Conservation (phyloP, 2,329 filamentous ascomycete species). For the Macrophomina phaseolina region DNA sequence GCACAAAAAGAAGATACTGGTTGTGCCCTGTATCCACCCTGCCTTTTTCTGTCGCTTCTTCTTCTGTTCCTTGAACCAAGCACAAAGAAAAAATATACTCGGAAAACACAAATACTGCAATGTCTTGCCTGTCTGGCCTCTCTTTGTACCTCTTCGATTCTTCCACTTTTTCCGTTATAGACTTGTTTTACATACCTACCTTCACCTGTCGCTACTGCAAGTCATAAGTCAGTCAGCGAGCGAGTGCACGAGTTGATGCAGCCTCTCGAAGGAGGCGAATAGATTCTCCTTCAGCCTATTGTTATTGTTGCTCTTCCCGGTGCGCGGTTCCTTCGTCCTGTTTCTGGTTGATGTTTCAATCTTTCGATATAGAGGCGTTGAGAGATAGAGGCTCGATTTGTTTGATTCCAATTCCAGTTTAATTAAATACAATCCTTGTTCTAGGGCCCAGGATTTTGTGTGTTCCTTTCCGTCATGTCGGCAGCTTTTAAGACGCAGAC, state of each 20-base stretch:
- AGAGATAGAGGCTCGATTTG: too few relatives aligned
- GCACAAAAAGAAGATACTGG: too few relatives aligned
- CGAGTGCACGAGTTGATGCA: background rate
- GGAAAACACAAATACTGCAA: background rate
- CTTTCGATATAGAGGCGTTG: too few relatives aligned
- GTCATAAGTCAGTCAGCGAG: too few relatives aligned
- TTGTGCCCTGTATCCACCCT: background rate
- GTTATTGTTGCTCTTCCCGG: background rate
- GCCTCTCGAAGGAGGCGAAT: background rate
- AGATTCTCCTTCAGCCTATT: background rate
- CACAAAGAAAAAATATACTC: background rate
- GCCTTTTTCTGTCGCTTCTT: background rate
- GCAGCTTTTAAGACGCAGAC: too few relatives aligned
- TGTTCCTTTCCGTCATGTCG: too few relatives aligned
- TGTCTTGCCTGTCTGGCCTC: too few relatives aligned
- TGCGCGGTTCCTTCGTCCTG: too few relatives aligned
- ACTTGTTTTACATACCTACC: background rate
- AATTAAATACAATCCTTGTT: too few relatives aligned
- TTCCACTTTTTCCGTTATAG: background rate
- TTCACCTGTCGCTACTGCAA: background rate
- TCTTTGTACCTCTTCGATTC: background rate
- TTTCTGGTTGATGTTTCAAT: too few relatives aligned
- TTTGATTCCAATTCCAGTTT: too few relatives aligned
- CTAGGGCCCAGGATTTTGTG: too few relatives aligned
- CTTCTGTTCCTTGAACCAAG: background rate